These are phyloP conservation scores for Aspergillus ibericus DNA, from an alignment of 2,329 filamentous ascomycete genomes.

Conservation along the genomic window DNA sequence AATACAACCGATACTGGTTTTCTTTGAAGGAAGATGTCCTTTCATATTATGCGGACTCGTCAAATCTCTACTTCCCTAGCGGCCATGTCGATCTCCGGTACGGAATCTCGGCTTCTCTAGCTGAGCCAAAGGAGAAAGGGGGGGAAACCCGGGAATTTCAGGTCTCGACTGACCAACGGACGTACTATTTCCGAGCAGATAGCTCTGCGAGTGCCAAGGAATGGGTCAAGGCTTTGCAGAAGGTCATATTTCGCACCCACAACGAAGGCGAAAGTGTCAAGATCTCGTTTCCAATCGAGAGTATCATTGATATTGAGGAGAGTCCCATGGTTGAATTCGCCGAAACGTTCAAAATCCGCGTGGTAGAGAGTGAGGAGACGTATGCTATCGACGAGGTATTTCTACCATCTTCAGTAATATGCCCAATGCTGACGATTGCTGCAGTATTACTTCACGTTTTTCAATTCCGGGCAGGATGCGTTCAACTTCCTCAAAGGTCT, in stretches of 20 bases:
- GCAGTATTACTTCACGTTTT: slow-evolving; percentile 96
- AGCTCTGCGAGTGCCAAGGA: slow-evolving; percentile 85
- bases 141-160: slow-evolving; percentile 76
- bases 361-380: slow-evolving; percentile 90
- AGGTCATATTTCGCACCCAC: slow-evolving; percentile 91
- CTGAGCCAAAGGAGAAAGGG: slow-evolving; percentile 64
- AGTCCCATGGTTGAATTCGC: slow-evolving; percentile 87
- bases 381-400: slow-evolving; percentile 89
- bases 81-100: slow-evolving; percentile 92
- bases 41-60: slow-evolving; percentile 81
- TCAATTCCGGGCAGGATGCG: slow-evolving; percentile 79
- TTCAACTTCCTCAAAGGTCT: slow-evolving; percentile 73
- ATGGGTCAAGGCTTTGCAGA: slow-evolving; percentile 92
- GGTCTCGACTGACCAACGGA: slow-evolving; percentile 77
- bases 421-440: slow-evolving; percentile 16
- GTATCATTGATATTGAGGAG: slow-evolving; percentile 89
- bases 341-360: slow-evolving; percentile 88
- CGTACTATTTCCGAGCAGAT: slow-evolving; percentile 86
- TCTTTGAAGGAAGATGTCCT: slow-evolving; percentile 87
- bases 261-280: slow-evolving; percentile 98
- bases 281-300: slow-evolving; percentile 84
- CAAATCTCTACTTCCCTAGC: slow-evolving; percentile 85
- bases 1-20: slow-evolving; percentile 91
- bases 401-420: not conserved
- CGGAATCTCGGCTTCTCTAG: slow-evolving; percentile 79